Evolutionary conservation across 1,284 basidiomycete genomes (phyloP).

Genomic region (Ceratorhiza oryzae-sativae): DNA sequence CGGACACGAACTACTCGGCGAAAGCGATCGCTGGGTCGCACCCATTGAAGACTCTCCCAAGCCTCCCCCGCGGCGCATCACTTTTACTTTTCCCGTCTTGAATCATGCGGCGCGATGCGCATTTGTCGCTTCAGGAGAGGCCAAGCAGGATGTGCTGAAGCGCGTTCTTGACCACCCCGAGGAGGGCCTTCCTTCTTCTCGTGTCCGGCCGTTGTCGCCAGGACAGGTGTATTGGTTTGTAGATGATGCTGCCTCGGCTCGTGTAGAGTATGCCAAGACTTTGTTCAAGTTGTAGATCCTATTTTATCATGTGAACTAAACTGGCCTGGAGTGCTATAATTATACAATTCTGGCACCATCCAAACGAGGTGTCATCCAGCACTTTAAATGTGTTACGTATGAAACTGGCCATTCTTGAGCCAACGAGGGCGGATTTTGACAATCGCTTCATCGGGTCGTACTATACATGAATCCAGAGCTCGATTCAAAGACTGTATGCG

Average conservation of each 20-base stretch:
- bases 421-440: too few species aligned
- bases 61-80: slow-evolving; percentile 89
- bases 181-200: slow-evolving; percentile 79
- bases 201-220: slow-evolving; percentile 79
- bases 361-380: too few species aligned
- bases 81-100: slow-evolving; percentile 89
- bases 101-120: slow-evolving; percentile 89
- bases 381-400: too few species aligned
- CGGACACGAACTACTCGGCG: slow-evolving; percentile 81
- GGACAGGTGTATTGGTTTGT: slow-evolving; percentile 93
- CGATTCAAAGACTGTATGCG: too few species aligned
- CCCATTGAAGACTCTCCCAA: slow-evolving; percentile 94
- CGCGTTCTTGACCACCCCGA: slow-evolving; percentile 84
- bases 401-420: too few species aligned
- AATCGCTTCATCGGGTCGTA: too few species aligned
- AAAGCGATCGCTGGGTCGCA: slow-evolving; percentile 93
- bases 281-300: slow-evolving; percentile 44
- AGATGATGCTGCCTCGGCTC: slow-evolving; percentile 77
- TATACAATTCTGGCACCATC: too few species aligned
- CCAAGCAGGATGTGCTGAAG: slow-evolving; percentile 81
- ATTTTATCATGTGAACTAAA: too few species aligned
- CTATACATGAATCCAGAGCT: too few species aligned
- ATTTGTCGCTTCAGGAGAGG: slow-evolving; percentile 86
- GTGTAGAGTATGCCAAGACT: slow-evolving; percentile 61
- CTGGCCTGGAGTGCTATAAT: too few species aligned